Conservation (phyloP, 1,284 basidiomycete genomes). For the Rhodotorula mucilaginosa region DNA sequence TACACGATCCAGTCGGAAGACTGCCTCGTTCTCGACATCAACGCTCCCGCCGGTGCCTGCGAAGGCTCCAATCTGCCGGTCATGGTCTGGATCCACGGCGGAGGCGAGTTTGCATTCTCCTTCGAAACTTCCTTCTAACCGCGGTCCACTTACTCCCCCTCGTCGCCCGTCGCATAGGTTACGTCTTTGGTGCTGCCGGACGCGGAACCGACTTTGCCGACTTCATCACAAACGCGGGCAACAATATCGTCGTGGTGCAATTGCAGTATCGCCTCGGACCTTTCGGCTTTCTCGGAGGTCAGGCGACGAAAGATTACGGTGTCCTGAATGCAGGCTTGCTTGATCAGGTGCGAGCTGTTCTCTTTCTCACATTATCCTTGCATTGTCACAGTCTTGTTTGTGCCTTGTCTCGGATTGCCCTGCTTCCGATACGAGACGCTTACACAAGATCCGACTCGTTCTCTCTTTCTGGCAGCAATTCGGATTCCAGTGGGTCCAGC, state of each 20-base stretch:
- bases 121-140: background rate
- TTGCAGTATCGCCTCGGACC: slow-evolving; percentile 1
- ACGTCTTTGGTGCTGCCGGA: background rate
- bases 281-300: slow-evolving; percentile 3
- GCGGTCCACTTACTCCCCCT: background rate
- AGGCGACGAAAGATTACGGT: background rate
- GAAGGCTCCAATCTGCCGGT: background rate
- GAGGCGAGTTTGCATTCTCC: background rate
- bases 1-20: slow-evolving; percentile 1
- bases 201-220: background rate
- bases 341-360: background rate
- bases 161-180: background rate
- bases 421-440: background rate
- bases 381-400: background rate
- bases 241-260: background rate
- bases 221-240: background rate
- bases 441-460: background rate
- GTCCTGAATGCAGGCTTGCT: background rate
- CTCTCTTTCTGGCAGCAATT: background rate
- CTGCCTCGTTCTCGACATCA: slow-evolving; percentile 5
- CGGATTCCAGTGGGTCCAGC: background rate
- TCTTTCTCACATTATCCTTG: background rate
- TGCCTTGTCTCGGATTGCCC: background rate
- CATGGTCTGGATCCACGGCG: slow-evolving; percentile 4
- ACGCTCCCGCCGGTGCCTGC: background rate